Percentiles rank a stretch among this genome's conserved stretches.
These are phyloP conservation scores for Ceratocystis variospora DNA, from an alignment of 2,329 filamentous ascomycete genomes.

Conservation along the genomic window DNA sequence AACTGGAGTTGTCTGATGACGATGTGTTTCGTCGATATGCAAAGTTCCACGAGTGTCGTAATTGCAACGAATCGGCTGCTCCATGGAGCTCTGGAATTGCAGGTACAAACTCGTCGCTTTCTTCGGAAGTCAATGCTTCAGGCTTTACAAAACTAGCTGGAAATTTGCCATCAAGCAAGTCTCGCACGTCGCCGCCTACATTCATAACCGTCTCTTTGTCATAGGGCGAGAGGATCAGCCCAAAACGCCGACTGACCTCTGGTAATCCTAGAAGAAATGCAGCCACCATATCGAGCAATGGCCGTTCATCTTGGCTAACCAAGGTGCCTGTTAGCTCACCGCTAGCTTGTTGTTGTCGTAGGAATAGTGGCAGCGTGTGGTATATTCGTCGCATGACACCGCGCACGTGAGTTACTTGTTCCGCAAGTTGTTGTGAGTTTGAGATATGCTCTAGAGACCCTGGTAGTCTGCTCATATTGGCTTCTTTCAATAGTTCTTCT, in stretches of 20 bases:
- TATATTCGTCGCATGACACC: constrained; percentile 7
- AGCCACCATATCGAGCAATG: constrained; percentile 10
- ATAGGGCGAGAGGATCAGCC: background rate
- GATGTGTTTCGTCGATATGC: background rate
- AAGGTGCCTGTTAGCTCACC: background rate
- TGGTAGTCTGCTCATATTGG: background rate
- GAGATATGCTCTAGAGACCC: background rate
- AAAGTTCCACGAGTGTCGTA: constrained; percentile 14
- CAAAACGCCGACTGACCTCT: constrained; percentile 12
- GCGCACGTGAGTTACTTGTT: constrained; percentile 1
- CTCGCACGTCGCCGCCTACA: constrained; percentile 12
- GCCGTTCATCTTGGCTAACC: background rate
- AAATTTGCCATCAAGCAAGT: constrained; percentile 8
- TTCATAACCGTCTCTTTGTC: constrained; percentile 6
- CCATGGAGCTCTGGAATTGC: background rate
- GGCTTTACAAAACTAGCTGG: constrained; percentile 15
- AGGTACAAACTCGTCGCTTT: constrained; percentile 10
- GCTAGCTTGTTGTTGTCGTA: background rate
- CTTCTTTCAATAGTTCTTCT: constrained; percentile 1
- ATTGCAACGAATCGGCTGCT: constrained; percentile 5
- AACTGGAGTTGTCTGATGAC: background rate
- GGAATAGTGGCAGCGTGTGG: constrained; percentile 6
- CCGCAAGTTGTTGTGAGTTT: background rate
- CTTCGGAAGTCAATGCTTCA: background rate
- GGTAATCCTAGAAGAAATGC: constrained; percentile 10